Evolutionary conservation across 148 eudicot genomes (phyloP).

Genomic region (Diospyros kaki): DNA sequence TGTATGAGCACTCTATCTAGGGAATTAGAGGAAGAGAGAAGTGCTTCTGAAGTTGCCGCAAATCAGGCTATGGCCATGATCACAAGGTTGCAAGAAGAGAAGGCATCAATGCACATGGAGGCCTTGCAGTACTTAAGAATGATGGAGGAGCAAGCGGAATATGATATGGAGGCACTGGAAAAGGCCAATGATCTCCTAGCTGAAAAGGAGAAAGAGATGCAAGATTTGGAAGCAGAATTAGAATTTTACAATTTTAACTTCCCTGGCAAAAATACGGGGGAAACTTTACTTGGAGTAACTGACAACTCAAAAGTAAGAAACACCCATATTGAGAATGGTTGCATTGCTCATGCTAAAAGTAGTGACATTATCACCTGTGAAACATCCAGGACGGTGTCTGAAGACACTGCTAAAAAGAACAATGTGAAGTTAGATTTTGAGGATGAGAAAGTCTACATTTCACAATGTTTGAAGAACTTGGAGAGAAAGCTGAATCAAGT

Average conservation of each 20-base stretch:
- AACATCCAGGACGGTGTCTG: neutral
- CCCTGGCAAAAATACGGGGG: constrained; percentile 32
- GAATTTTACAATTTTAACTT: constrained; percentile 37
- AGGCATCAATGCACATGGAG: constrained; percentile 71
- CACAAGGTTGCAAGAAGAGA: constrained; percentile 80
- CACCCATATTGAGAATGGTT: neutral
- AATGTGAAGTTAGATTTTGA: constrained; percentile 16
- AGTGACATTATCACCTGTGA: neutral
- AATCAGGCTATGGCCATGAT: constrained; percentile 90
- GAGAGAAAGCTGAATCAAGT: constrained; percentile 25
- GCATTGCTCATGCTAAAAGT: neutral
- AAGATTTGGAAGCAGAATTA: constrained; percentile 66
- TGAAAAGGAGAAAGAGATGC: constrained; percentile 69
- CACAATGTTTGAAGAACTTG: constrained; percentile 27
- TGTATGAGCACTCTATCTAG: constrained; percentile 36
- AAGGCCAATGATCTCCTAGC: constrained; percentile 60
- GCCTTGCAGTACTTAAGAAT: constrained; percentile 73
- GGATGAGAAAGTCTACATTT: constrained; percentile 29
- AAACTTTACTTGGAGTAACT: constrained; percentile 19
- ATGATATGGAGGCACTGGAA: constrained; percentile 64
- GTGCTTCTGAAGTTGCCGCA: constrained; percentile 60
- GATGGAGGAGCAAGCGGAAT: constrained; percentile 90
- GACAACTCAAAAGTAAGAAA: constrained; percentile 11
- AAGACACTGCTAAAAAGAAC: neutral
- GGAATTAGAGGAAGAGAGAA: constrained; percentile 80